These are phyloP conservation scores for Royoungia palumana DNA, from an alignment of 768 basidiomycete genomes.

Conservation along the genomic window DNA sequence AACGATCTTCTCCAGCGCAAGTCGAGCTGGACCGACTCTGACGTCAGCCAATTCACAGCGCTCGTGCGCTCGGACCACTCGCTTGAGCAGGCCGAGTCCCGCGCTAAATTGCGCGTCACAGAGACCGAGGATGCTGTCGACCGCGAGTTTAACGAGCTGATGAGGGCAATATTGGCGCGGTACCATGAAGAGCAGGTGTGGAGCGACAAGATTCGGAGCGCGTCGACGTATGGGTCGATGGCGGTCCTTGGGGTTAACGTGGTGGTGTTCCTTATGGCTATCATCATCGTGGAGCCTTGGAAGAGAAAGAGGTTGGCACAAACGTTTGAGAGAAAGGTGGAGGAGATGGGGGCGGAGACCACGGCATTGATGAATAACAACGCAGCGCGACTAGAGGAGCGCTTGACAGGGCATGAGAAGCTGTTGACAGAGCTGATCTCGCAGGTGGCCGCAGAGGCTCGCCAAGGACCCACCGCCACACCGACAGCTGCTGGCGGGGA, in stretches of 20 bases:
- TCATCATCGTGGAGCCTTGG: conserved; percentile 94
- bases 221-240: conserved; percentile 89
- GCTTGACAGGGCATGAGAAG: conserved; percentile 47
- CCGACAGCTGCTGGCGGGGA: conserved; percentile 5
- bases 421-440: conserved; percentile 30
- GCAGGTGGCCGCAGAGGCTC: conserved; percentile 12
- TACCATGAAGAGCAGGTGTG: conserved; percentile 99
- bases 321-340: conserved; percentile 84
- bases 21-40: conserved; percentile 84
- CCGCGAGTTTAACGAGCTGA: conserved; percentile 79
- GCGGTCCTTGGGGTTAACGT: conserved; percentile 85
- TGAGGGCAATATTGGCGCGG: conserved; percentile 82
- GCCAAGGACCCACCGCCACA: conserved; percentile 5
- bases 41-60: conserved; percentile 83
- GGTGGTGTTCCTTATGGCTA: conserved; percentile 85
- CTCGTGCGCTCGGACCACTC: conserved; percentile 90
- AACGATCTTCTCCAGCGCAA: conserved; percentile 95
- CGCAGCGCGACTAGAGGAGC: conserved; percentile 45
- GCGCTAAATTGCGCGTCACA: conserved; percentile 63
- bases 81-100: conserved; percentile 74
- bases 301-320: conserved; percentile 83
- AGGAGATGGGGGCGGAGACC: conserved; percentile 45
- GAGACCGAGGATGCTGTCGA: conserved; percentile 80
- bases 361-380: conserved; percentile 45
- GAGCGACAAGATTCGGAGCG: conserved; percentile 97